phyloP scores from a whole-genome alignment of 1,139 yeast species.

The Geotrichum australiense region DNA sequence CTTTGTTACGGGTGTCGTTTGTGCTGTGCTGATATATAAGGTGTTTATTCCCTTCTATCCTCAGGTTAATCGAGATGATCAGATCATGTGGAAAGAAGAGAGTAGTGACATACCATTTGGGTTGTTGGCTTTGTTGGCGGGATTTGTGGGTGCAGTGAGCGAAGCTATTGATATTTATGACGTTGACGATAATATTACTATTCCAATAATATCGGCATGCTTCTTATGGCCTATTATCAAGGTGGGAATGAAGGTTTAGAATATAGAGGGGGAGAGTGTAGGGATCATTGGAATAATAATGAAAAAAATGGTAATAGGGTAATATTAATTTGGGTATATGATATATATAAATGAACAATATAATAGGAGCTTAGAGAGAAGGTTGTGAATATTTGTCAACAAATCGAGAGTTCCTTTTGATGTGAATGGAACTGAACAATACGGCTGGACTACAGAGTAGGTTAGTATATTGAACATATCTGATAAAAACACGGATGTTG shows the following conservation, averaged over 20 bases:
- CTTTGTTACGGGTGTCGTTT: slow-evolving; percentile 58
- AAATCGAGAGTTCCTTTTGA: no score
- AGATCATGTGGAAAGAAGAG: slow-evolving; percentile 56
- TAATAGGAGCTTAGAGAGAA: no score
- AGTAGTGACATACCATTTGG: slow-evolving; percentile 50
- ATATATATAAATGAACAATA: no score
- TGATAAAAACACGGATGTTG: no score
- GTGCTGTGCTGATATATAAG: slow-evolving; percentile 65
- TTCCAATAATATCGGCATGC: slow-evolving; percentile 74
- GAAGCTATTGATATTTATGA: slow-evolving; percentile 71
- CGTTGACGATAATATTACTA: slow-evolving; percentile 88
- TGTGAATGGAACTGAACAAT: no score
- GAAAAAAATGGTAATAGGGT: no score
- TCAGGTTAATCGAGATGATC: slow-evolving; percentile 44
- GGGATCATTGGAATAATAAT: no score
- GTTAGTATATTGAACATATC: no score
- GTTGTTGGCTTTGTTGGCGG: slow-evolving; percentile 54
- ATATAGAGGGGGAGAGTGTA: no score
- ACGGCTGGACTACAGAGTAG: no score
- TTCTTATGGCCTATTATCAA: slow-evolving; percentile 47
- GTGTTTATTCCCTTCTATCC: slow-evolving; percentile 57
- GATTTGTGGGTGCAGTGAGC: slow-evolving; percentile 74
- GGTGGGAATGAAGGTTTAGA: slow-evolving; percentile 15
- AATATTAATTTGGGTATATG: no score
- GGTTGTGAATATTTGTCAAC: no score